phyloP scores from a whole-genome alignment of 306 rosid genomes.

The Hippophae gyantsensis region DNA sequence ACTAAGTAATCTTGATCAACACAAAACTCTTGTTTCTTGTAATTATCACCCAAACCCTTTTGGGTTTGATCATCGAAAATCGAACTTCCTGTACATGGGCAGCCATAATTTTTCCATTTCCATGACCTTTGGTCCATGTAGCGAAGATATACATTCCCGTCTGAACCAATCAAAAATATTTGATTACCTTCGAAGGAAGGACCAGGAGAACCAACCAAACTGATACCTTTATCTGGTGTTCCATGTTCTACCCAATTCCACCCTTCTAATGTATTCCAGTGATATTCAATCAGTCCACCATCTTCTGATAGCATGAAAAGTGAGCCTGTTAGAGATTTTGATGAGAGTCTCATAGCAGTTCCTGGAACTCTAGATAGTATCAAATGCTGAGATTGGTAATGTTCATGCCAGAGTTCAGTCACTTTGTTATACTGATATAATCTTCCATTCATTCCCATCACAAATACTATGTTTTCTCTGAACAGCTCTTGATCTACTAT shows the following conservation, averaged over 20 bases:
- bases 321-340: conserved; percentile 56
- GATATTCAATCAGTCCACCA: conserved; percentile 83
- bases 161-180: conserved; percentile 73
- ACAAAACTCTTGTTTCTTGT: conserved; percentile 22
- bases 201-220: conserved; percentile 59
- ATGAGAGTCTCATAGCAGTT: conserved; percentile 57
- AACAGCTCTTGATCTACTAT: conserved; percentile 71
- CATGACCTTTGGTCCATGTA: conserved; percentile 60
- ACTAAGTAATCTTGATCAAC: conserved; percentile 32
- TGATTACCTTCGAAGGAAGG: conserved; percentile 70
- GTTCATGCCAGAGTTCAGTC: conserved; percentile 84
- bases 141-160: conserved; percentile 75
- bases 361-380: conserved; percentile 64
- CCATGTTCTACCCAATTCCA: conserved; percentile 99
- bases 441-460: conserved; percentile 64
- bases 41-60: conserved; percentile 5
- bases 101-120: conserved; percentile 78
- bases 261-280: conserved; percentile 62
- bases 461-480: conserved; percentile 74
- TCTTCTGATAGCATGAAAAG: conserved; percentile 74
- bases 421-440: conserved; percentile 88
- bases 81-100: conserved; percentile 34
- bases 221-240: conserved; percentile 62
- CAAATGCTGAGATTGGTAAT: conserved; percentile 82
- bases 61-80: conserved; percentile 23